Evolutionary conservation across 2,329 filamentous ascomycete species (phyloP).

Genomic region (Ophiostoma himal-ulmi): DNA sequence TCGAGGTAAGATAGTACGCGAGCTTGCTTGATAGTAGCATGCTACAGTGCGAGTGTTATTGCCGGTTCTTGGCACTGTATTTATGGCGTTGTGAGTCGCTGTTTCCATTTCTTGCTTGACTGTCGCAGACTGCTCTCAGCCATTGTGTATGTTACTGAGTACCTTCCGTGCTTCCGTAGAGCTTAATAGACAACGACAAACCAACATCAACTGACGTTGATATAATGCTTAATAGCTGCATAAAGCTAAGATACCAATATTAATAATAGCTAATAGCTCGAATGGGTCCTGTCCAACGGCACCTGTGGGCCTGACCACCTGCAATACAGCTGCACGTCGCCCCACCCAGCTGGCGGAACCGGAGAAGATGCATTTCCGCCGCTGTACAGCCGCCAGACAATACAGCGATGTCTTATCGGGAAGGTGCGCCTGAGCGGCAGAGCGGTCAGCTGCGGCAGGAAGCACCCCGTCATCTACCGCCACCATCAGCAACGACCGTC

Average conservation of each 20-base stretch:
- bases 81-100: neutral
- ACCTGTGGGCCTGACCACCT: neutral
- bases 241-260: no score
- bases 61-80: neutral
- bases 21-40: neutral
- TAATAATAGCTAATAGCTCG: neutral
- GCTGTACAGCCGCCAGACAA: neutral
- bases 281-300: neutral
- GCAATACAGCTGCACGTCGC: neutral
- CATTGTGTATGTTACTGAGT: neutral
- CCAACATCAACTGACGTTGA: neutral
- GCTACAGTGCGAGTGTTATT: neutral
- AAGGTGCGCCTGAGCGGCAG: conserved; percentile 1
- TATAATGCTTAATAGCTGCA: neutral
- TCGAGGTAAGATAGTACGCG: neutral
- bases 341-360: conserved; percentile 18
- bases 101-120: neutral
- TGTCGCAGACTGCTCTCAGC: neutral
- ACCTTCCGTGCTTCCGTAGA: neutral
- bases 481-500: neutral
- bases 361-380: conserved; percentile 18
- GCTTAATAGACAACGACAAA: neutral
- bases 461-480: neutral
- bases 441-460: conserved; percentile 13
- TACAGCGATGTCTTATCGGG: conserved; percentile 10